phyloP scores from a whole-genome alignment of 2,329 filamentous ascomycete species.

The Clonostachys solani region DNA sequence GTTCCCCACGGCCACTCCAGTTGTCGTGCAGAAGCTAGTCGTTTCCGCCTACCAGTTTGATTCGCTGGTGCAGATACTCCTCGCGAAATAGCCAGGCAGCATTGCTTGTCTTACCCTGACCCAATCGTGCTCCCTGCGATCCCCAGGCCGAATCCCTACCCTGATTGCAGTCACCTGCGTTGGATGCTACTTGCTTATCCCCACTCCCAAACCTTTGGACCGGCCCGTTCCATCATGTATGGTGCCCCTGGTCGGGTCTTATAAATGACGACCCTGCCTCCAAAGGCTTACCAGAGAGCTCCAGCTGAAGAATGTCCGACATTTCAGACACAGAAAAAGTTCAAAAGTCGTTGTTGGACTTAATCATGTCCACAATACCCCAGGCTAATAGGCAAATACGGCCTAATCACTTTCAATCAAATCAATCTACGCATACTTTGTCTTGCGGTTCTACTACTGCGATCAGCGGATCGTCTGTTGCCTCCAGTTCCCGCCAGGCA shows the following conservation, averaged over 20 bases:
- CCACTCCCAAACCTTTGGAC: slow-evolving; percentile 8
- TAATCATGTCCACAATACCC: slow-evolving; percentile 36
- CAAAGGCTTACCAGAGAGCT: slow-evolving; percentile 7
- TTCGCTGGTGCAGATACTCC: slow-evolving; percentile 14
- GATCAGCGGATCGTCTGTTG: slow-evolving; percentile 50
- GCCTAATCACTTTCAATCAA: slow-evolving; percentile 44
- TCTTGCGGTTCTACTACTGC: slow-evolving; percentile 43
- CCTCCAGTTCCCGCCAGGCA: slow-evolving; percentile 48
- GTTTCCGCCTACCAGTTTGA: too few relatives aligned
- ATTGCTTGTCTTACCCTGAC: slow-evolving; percentile 1
- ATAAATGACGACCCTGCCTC: slow-evolving; percentile 31
- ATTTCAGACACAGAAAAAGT: slow-evolving; percentile 11
- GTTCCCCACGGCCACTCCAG: too few relatives aligned
- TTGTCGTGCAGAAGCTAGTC: too few relatives aligned
- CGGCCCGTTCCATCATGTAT: slow-evolving; percentile 27
- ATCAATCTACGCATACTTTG: slow-evolving; percentile 23
- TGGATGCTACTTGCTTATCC: too few relatives aligned
- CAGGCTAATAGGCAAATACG: slow-evolving; percentile 33
- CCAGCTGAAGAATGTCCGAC: too few relatives aligned
- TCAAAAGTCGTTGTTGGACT: slow-evolving; percentile 13
- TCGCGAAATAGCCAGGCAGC: slow-evolving; percentile 24
- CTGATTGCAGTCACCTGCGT: slow-evolving; percentile 6
- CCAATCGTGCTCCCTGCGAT: background rate
- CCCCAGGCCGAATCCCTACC: slow-evolving; percentile 8
- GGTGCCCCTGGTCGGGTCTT: slow-evolving; percentile 20